Evolutionary conservation across 176 grass and related monocot genomes (phyloP), one percentile per base, ranked within the genome.

Genomic region (maize (Zea mays)): DNA sequence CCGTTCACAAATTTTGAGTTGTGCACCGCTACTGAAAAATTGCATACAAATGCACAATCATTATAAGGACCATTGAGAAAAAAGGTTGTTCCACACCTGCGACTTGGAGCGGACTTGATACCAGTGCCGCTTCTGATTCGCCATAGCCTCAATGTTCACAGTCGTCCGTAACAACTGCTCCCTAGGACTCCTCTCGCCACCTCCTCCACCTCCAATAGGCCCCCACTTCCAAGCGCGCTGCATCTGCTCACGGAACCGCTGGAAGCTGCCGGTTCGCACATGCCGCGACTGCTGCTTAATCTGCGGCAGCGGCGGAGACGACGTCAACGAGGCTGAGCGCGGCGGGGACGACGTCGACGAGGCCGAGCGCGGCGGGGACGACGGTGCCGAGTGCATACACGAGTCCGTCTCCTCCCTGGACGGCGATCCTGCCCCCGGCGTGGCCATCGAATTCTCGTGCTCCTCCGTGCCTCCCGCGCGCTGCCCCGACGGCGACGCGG

Each of bases 41-140:
- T 71, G 16, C 20, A 81, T 50, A 42, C 0, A 58, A 47, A 82
- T 35, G 44, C 69, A 67, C 10, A 52, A 41, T 34, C 39, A 75
- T 10, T 39, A 62, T 55, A 62, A 69, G 38, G 33, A 71, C 7
- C 2, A 27, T 42, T 69, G 21, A 81, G 64, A 19, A 20, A 38
- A 76, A n/a, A 69, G 63, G 58, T 16, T 65, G 48, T 8, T 60
- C 9, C 13, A 45, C 85, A 99, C 90, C 96, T 66, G 74, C 6
- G 84, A 55, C 87, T 92, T 95, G 34, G 96, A 85, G 36, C 95
- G 82, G 72, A 93, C 86, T 72, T 87, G 90, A 81, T 92, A 99
- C 90, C 96, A 93, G 81, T 92, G 85, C 81, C 96, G 83, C 75
- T 99, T 93, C 78, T 95, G 90, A 79, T 99, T 93, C n/a, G 92